These are phyloP conservation scores for Alternaria gansuensis DNA, from an alignment of 2,329 filamentous ascomycete genomes.

Conservation along the genomic window DNA sequence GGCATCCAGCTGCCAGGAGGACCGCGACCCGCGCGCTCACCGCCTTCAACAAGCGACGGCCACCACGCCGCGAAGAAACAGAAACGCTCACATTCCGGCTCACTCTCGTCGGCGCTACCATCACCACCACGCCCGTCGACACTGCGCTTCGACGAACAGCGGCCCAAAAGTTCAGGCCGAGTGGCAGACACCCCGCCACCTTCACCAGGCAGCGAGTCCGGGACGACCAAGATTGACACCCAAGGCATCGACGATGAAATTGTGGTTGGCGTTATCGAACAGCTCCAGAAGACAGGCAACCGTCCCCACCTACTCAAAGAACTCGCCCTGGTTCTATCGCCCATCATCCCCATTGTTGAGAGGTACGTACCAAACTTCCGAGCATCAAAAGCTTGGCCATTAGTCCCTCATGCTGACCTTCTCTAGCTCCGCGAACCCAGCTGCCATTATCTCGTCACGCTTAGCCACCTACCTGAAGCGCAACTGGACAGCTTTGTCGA, in stretches of 20 bases:
- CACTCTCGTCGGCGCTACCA: slow-evolving; percentile 53
- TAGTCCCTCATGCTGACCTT: slow-evolving; percentile 47
- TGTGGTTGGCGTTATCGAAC: slow-evolving; percentile 86
- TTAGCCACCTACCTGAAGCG: slow-evolving; percentile 90
- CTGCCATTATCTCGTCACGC: slow-evolving; percentile 92
- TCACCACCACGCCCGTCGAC: slow-evolving; percentile 58
- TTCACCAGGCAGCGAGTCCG: slow-evolving; percentile 67
- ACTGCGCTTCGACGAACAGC: slow-evolving; percentile 58
- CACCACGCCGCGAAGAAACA: slow-evolving; percentile 67
- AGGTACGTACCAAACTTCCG: slow-evolving; percentile 71
- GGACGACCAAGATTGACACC: slow-evolving; percentile 71
- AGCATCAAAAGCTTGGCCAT: slow-evolving; percentile 28
- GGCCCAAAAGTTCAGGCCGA: slow-evolving; percentile 56
- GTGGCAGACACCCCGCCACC: slow-evolving; percentile 78
- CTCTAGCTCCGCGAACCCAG: slow-evolving; percentile 88
- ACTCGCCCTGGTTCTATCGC: slow-evolving; percentile 79
- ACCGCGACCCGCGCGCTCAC: slow-evolving; percentile 64
- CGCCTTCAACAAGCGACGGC: slow-evolving; percentile 65
- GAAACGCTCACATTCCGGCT: slow-evolving; percentile 76
- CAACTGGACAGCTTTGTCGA: slow-evolving; percentile 76
- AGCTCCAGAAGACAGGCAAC: slow-evolving; percentile 89
- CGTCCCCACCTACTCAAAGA: slow-evolving; percentile 95
- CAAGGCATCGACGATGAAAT: slow-evolving; percentile 93
- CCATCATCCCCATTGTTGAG: slow-evolving; percentile 82
- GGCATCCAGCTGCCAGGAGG: slow-evolving; percentile 79